A percentile compares a stretch with the other conserved stretches of the same genome.
phyloP scores from a whole-genome alignment of 768 basidiomycete genomes.

The Lactarius indigo region DNA sequence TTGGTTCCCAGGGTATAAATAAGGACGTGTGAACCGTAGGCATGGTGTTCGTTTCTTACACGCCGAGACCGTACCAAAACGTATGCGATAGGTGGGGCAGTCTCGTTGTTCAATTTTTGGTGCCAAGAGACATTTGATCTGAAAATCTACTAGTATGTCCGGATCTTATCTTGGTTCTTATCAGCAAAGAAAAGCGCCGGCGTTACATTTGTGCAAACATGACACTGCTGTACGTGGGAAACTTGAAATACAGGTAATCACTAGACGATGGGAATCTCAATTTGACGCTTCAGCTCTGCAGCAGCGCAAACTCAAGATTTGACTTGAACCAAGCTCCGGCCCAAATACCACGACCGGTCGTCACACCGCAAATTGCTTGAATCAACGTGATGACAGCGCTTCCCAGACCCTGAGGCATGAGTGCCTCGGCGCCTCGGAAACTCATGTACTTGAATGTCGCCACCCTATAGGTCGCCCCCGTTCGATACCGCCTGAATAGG shows the following conservation, averaged over 20 bases:
- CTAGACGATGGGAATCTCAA: not conserved
- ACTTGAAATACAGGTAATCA: not conserved
- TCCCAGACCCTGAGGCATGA: slow-evolving; percentile 3
- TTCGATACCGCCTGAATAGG: slow-evolving; percentile 43
- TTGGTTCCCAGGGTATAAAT: not conserved
- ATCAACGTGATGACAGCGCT: not conserved
- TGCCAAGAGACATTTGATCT: not conserved
- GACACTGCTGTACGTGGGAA: not conserved
- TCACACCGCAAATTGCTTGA: slow-evolving; percentile 6
- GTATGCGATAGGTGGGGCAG: not conserved
- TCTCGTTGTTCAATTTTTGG: not conserved
- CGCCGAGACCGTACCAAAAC: not conserved
- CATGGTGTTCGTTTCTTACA: not conserved
- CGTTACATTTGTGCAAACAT: not conserved
- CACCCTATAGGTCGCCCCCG: slow-evolving; percentile 11
- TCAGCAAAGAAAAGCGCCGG: not conserved
- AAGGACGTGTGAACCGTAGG: not conserved
- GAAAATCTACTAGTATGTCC: too few species aligned
- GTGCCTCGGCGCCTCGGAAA: slow-evolving; percentile 7
- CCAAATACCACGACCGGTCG: slow-evolving; percentile 27
- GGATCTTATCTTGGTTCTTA: too few species aligned
- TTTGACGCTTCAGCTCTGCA: slow-evolving; percentile 23
- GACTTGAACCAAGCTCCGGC: slow-evolving; percentile 62
- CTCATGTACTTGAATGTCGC: slow-evolving; percentile 2
- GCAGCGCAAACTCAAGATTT: slow-evolving; percentile 49